phyloP scores from a whole-genome alignment of 225 moss, liverwort and hornwort species.

The Straminergon stramineum region DNA sequence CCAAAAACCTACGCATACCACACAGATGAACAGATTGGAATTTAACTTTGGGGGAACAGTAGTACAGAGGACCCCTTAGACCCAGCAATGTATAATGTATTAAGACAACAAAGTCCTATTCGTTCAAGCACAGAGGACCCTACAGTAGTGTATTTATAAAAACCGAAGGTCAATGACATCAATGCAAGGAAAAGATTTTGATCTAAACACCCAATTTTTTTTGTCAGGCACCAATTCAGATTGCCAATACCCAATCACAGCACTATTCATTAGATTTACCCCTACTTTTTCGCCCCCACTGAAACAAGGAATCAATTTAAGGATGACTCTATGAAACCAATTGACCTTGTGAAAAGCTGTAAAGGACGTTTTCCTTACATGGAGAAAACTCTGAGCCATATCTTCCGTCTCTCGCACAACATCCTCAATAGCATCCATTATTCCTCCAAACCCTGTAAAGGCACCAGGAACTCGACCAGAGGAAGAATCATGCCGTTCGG shows the following conservation, averaged over 20 bases:
- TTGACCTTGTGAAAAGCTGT: background rate
- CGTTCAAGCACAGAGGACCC: background rate
- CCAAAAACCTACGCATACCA: slow-evolving; percentile 27
- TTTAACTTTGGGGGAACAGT: background rate
- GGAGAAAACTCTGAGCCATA: slow-evolving; percentile 48
- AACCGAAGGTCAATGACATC: background rate
- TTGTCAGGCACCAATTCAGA: background rate
- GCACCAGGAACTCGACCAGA: slow-evolving; percentile 12
- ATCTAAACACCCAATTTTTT: background rate
- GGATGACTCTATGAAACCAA: background rate
- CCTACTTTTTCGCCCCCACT: background rate
- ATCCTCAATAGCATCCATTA: slow-evolving; percentile 47
- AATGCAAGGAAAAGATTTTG: background rate
- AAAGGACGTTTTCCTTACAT: slow-evolving; percentile 6
- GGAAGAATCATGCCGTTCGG: slow-evolving; percentile 9
- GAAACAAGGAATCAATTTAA: background rate
- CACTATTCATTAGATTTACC: background rate
- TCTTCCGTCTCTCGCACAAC: slow-evolving; percentile 47
- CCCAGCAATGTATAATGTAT: background rate
- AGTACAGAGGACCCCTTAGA: background rate
- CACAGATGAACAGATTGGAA: background rate
- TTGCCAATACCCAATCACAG: background rate
- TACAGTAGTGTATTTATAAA: too few species aligned
- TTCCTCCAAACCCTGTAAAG: slow-evolving; percentile 32
- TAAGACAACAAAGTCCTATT: background rate